phyloP scores from a whole-genome alignment of 2,329 filamentous ascomycete genomes.

The Colletotrichum melonis region DNA sequence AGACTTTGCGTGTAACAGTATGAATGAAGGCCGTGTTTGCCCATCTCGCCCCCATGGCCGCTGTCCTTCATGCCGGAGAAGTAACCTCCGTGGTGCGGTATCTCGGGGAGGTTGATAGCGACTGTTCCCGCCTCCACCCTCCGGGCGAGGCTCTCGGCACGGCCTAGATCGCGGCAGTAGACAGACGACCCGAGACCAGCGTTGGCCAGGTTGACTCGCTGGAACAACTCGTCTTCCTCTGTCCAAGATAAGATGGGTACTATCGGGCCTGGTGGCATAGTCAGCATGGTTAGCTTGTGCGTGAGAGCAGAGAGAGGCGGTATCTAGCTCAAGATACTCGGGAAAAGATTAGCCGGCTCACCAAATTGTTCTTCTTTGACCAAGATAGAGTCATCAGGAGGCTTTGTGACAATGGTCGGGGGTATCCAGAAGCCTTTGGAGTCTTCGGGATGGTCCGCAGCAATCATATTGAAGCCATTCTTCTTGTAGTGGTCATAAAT shows the following conservation, averaged over 20 bases:
- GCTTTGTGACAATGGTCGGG: constrained; percentile 70
- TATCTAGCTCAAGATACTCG: not conserved
- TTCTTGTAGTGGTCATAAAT: constrained; percentile 50
- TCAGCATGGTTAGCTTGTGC: not conserved
- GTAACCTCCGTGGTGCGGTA: constrained; percentile 45
- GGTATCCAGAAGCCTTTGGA: constrained; percentile 64
- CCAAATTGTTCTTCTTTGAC: constrained; percentile 62
- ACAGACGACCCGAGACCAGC: constrained; percentile 68
- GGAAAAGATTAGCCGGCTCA: constrained; percentile 37
- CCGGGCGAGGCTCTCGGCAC: constrained; percentile 63
- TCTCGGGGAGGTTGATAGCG: constrained; percentile 64
- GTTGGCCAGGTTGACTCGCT: constrained; percentile 63
- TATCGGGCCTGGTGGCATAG: constrained; percentile 60
- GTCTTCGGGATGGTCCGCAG: constrained; percentile 33
- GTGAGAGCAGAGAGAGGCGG: not conserved
- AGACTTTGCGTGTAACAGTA: constrained; percentile 47
- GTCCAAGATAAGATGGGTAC: constrained; percentile 72
- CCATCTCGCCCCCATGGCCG: constrained; percentile 47
- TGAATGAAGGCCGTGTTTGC: constrained; percentile 45
- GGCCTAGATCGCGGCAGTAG: constrained; percentile 63
- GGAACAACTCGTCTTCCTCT: constrained; percentile 69
- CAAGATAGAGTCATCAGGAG: constrained; percentile 65
- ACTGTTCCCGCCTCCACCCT: constrained; percentile 68
- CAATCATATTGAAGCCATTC: constrained; percentile 50
- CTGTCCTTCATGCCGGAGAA: constrained; percentile 48